Evolutionary conservation across 148 eudicot species (phyloP), one percentile per base, ranked within the genome.

Genomic region (Gaultheria prostrata): DNA sequence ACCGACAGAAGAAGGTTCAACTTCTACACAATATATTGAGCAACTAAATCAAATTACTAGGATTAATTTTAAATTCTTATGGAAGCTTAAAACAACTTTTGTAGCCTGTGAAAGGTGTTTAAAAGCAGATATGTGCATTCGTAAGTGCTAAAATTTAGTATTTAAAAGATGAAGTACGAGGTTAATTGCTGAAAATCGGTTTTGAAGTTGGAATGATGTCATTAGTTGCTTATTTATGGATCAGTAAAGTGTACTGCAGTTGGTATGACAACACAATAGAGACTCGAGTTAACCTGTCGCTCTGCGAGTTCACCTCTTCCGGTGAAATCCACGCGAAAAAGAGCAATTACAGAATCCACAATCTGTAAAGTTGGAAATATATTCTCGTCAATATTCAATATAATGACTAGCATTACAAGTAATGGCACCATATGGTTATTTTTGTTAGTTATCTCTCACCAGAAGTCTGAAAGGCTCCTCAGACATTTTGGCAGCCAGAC

Each of bases 241-340:
- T 65, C 17, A 65, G 33, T 65, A 28, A 26, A 26, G 33, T 10
- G 12, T 65, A 65, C 3, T 26, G 71, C 15, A 56, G 35, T 13
- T n/a, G 43, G 59, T 26, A 49, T 69, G 46, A 50, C 2, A 48
- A 57, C 51, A 28, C 28, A n/a, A 18, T 54, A 10, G 1, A 2
- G 59, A 12, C 17, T 65, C 4, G 12, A 78, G 45, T 61, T 80
- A 43, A 97, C 99, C 99, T 97, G 99, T 71, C 98, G 91, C 43
- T 97, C 99, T 81, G 98, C 99, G 50, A 92, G 98, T 89, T 97
- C 98, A 85, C 99, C 98, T 81, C 98, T 91, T 86, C 98, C 99
- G 20, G 98, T 87, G 86, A 97, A 97, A 87, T 97, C 99, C 70
- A 97, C 98, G 26, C 99, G 97, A 71, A 97, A 97, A 15, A 95